phyloP scores from a whole-genome alignment of 495 filamentous ascomycete species.

The Trichoderma erinaceum region DNA sequence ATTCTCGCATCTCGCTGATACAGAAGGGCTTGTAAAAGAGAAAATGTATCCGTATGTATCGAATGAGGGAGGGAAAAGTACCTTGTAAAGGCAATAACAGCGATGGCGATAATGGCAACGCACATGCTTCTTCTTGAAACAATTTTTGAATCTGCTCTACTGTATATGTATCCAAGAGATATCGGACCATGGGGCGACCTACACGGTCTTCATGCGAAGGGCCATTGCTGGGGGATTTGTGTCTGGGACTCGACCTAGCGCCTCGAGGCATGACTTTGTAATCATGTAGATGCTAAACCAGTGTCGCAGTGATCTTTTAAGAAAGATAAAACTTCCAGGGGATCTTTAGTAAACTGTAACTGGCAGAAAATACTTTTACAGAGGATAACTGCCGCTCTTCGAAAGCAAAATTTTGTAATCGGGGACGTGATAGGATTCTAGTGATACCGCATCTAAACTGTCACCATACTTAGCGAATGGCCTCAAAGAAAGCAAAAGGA shows the following conservation, averaged over 20 bases:
- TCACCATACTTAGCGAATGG: too few species aligned
- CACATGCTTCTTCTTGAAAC: neutral
- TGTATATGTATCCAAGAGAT: neutral
- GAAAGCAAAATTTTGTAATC: too few species aligned
- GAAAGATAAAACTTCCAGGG: neutral
- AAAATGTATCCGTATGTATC: too few species aligned
- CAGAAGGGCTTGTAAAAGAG: too few species aligned
- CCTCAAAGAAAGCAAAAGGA: too few species aligned
- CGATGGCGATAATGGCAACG: neutral
- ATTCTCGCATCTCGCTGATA: too few species aligned
- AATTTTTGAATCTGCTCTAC: neutral
- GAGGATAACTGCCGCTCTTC: too few species aligned
- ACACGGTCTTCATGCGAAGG: neutral
- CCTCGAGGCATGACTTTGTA: neutral
- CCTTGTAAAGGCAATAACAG: neutral
- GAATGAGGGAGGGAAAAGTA: too few species aligned
- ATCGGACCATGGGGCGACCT: neutral
- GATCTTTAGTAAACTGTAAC: neutral
- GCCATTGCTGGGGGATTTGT: neutral
- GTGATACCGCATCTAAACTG: too few species aligned
- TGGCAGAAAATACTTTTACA: too few species aligned
- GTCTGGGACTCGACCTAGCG: neutral
- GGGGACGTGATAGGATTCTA: too few species aligned
- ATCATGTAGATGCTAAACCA: neutral
- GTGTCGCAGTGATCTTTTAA: neutral